A percentile compares a stretch with the other conserved stretches of the same genome.
phyloP scores from a whole-genome alignment of 805 yeast genomes.

The Yarrowia keelungensis region DNA sequence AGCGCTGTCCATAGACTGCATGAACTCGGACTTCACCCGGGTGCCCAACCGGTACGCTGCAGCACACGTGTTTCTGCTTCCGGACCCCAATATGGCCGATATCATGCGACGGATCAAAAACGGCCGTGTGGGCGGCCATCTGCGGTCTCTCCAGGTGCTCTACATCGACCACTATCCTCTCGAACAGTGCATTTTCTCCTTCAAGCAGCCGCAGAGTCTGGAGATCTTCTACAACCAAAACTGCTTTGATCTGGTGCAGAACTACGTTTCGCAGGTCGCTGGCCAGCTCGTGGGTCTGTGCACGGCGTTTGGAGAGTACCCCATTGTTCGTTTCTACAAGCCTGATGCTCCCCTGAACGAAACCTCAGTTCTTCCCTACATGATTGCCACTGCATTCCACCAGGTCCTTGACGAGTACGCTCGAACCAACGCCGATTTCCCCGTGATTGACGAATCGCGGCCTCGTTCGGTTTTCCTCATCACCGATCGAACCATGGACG shows the following conservation, averaged over 20 bases:
- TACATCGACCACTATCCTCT: constrained; percentile 65
- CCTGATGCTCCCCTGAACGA: constrained; percentile 50
- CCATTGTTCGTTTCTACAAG: constrained; percentile 76
- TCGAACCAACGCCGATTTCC: constrained; percentile 67
- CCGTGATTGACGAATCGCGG: constrained; percentile 54
- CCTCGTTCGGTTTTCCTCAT: constrained; percentile 78
- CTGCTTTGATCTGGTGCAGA: constrained; percentile 66
- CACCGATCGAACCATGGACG: constrained; percentile 83
- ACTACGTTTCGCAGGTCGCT: constrained; percentile 66
- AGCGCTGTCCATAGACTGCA: constrained; percentile 72
- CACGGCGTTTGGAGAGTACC: constrained; percentile 84
- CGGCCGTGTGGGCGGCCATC: constrained; percentile 45
- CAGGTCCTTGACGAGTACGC: constrained; percentile 75
- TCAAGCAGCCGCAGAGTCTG: constrained; percentile 65
- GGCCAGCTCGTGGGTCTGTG: constrained; percentile 72
- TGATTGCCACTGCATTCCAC: constrained; percentile 78
- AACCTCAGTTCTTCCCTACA: constrained; percentile 66
- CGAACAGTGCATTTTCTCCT: constrained; percentile 74
- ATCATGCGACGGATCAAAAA: constrained; percentile 45
- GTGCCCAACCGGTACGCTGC: constrained; percentile 74
- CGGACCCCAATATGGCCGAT: constrained; percentile 48
- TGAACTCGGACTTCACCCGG: constrained; percentile 72
- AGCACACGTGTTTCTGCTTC: constrained; percentile 76
- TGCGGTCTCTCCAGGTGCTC: constrained; percentile 52
- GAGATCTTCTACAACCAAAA: constrained; percentile 73